Conservation (phyloP, 768 basidiomycete genomes). For the Lanmaoa rubissima region DNA sequence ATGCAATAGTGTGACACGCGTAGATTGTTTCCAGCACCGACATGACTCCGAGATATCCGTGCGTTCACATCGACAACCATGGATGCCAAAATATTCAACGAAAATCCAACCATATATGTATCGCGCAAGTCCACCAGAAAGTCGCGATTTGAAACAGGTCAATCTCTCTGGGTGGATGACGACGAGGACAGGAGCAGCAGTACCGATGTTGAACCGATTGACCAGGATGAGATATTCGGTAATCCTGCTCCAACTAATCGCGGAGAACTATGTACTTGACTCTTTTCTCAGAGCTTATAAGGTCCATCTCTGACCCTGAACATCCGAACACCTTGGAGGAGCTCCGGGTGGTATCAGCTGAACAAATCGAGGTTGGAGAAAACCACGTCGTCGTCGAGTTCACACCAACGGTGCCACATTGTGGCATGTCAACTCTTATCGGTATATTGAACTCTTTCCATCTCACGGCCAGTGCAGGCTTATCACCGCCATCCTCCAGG, state of each 20-base stretch:
- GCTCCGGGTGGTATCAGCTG: constrained; percentile 88
- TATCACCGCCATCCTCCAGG: constrained; percentile 37
- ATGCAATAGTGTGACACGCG: constrained; percentile 14
- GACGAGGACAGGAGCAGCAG: constrained; percentile 37
- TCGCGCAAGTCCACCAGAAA: constrained; percentile 46
- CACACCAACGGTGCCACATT: constrained; percentile 97
- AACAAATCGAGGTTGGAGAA: constrained; percentile 66
- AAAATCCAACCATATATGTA: constrained; percentile 82
- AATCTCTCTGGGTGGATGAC: constrained; percentile 61
- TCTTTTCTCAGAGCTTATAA: constrained; percentile 68
- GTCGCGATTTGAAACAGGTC: constrained; percentile 37
- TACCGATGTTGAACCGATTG: constrained; percentile 64
- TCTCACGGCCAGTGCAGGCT: not conserved
- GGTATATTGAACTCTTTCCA: constrained; percentile 43
- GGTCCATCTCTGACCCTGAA: constrained; percentile 92
- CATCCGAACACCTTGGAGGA: constrained; percentile 94
- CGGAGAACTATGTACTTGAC: not conserved
- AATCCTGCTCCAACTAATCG: constrained; percentile 6
- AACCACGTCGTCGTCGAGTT: constrained; percentile 86
- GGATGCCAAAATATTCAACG: constrained; percentile 73
- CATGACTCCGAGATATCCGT: not conserved
- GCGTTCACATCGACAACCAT: constrained; percentile 31
- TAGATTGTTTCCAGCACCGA: not conserved
- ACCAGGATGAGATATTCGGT: constrained; percentile 94
- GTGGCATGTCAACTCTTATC: constrained; percentile 95